A percentile compares a stretch with the other conserved stretches of the same genome.
Conservation (phyloP, 1,284 basidiomycete species). For the Wolfiporia cocos region DNA sequence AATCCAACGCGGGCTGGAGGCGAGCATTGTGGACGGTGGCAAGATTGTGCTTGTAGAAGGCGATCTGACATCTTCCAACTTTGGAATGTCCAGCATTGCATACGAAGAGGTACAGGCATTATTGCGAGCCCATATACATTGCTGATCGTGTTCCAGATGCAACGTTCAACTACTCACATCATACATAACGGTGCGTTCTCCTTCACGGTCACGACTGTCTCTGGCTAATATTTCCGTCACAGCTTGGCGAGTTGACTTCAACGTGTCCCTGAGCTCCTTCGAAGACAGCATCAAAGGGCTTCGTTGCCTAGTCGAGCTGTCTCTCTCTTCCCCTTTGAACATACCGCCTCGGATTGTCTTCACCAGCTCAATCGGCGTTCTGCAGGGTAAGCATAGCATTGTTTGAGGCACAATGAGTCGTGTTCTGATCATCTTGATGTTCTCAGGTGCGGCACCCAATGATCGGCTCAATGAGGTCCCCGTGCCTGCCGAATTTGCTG, state of each 20-base stretch:
- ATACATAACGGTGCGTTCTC: conserved; percentile 22
- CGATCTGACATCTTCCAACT: conserved; percentile 19
- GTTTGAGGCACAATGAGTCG: not conserved
- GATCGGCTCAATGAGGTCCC: not conserved
- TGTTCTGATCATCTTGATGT: not conserved
- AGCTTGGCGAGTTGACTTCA: conserved; percentile 41
- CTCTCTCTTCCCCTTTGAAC: conserved; percentile 22
- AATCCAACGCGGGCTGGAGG: conserved; percentile 18
- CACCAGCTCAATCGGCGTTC: conserved; percentile 22
- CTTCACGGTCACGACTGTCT: not conserved
- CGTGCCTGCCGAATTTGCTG: conserved; percentile 9
- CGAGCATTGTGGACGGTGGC: conserved; percentile 16
- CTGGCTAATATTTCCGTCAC: not conserved
- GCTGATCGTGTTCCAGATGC: conserved; percentile 9
- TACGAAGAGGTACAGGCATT: conserved; percentile 23
- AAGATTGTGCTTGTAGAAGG: conserved; percentile 31
- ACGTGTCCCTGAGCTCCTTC: conserved; percentile 28
- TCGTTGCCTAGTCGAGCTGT: conserved; percentile 35
- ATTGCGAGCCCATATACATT: not conserved
- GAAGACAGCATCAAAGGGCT: conserved; percentile 31
- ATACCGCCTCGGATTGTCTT: conserved; percentile 5
- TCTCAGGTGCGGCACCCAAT: not conserved
- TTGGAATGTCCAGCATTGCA: conserved; percentile 23
- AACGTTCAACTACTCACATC: conserved; percentile 20
- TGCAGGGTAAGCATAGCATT: conserved; percentile 5